These are phyloP conservation scores for Tephrocybe sp. DNA, from an alignment of 768 basidiomycete species.

Conservation along the genomic window DNA sequence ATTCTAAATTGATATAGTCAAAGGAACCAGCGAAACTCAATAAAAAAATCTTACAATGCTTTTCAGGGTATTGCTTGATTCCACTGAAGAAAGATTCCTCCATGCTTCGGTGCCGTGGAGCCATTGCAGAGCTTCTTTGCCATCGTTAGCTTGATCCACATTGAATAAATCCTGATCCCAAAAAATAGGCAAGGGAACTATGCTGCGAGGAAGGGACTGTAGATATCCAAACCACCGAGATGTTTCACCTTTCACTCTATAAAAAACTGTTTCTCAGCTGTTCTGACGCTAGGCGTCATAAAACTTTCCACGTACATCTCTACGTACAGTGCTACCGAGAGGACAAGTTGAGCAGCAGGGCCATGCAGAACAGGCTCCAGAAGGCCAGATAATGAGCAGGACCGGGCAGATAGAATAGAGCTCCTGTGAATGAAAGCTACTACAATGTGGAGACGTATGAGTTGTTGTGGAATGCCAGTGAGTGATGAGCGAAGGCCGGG, in stretches of 20 bases:
- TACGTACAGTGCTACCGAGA: conserved; percentile 60
- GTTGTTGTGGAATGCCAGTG: too few relatives aligned
- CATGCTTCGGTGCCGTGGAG: conserved; percentile 41
- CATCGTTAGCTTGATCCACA: conserved; percentile 28
- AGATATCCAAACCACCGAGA: conserved; percentile 70
- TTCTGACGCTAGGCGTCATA: conserved; percentile 6
- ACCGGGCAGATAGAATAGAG: conserved; percentile 58
- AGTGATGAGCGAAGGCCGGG: too few relatives aligned
- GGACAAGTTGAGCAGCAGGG: conserved; percentile 54
- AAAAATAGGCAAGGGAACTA: conserved; percentile 59
- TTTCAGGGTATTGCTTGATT: conserved; percentile 5
- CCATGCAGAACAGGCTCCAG: conserved; percentile 52
- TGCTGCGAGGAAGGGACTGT: conserved; percentile 52
- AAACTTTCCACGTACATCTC: conserved; percentile 51
- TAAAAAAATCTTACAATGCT: conserved; percentile 11
- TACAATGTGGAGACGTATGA: conserved; percentile 24
- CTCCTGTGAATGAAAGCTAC: conserved; percentile 66
- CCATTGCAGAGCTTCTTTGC: conserved; percentile 33
- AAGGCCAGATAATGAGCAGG: conserved; percentile 44
- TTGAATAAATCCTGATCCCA: conserved; percentile 37
- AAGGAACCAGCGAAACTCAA: background rate
- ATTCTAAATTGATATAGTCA: conserved; percentile 7
- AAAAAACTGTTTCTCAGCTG: conserved; percentile 5
- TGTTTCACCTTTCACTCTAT: conserved; percentile 42
- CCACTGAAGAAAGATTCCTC: conserved; percentile 4